These are phyloP conservation scores for Stephania japonica DNA, from an alignment of 164 flowering plant species.

Conservation along the genomic window DNA sequence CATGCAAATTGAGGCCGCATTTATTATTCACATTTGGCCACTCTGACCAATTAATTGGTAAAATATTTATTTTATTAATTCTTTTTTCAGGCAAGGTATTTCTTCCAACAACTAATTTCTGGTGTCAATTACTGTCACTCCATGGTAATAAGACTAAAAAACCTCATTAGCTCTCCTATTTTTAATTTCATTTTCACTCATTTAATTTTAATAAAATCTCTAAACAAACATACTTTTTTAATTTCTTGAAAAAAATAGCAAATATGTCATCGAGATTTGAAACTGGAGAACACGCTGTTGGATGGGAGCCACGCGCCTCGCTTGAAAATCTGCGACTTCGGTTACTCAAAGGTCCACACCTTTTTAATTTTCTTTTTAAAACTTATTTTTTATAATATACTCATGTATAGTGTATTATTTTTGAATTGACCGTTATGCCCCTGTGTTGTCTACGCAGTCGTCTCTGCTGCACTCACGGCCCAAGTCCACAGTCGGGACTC, in stretches of 20 bases:
- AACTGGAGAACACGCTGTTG: slow-evolving; percentile 75
- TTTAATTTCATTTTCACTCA: not conserved
- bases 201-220: not conserved
- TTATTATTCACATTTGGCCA: too few species aligned
- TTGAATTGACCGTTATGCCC: not conserved
- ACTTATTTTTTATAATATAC: too few species aligned
- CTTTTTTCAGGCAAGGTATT: slow-evolving; percentile 70
- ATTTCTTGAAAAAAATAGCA: slow-evolving; percentile 86
- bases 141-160: slow-evolving; percentile 40
- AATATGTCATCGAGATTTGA: slow-evolving; percentile 93
- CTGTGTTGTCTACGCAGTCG: slow-evolving; percentile 32
- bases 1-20: too few species aligned
- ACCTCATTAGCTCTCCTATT: not conserved
- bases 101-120: slow-evolving; percentile 86
- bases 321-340: slow-evolving; percentile 83
- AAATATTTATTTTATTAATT: too few species aligned
- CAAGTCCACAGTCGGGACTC: slow-evolving; percentile 90
- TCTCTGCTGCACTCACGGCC: slow-evolving; percentile 84
- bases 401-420: too few species aligned
- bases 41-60: not conserved
- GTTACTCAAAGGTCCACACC: slow-evolving; percentile 65
- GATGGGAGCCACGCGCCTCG: slow-evolving; percentile 90
- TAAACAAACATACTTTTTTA: too few species aligned
- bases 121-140: slow-evolving; percentile 79
- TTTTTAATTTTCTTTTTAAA: too few species aligned